A percentile compares a stretch with the other conserved stretches of the same genome.
Conservation (phyloP, 192 early-diverging fungal species). For the Phlyctochytrium arcticum region DNA sequence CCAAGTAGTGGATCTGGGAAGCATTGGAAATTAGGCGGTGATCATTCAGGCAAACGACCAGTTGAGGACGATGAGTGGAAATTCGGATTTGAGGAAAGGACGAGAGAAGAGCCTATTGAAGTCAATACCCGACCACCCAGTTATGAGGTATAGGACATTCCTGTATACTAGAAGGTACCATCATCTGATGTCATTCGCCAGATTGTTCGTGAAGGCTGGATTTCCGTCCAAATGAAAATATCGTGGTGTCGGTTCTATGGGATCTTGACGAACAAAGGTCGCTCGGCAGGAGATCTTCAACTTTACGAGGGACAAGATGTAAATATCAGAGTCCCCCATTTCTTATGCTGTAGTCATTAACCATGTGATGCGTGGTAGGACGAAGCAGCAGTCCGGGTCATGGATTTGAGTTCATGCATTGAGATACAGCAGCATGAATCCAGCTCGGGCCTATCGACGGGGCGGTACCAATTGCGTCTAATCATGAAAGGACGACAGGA, state of each 20-base stretch:
- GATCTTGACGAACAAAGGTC: background rate
- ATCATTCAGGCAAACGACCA: background rate
- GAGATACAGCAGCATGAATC: background rate
- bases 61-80: background rate
- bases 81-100: background rate
- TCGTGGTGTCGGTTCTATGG: slow-evolving; percentile 2
- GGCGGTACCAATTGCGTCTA: background rate
- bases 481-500: background rate
- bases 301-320: slow-evolving; percentile 9
- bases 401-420: background rate
- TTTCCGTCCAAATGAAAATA: background rate
- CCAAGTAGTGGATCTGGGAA: background rate
- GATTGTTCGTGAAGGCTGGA: slow-evolving; percentile 8
- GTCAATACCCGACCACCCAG: background rate
- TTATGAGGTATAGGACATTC: background rate
- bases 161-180: no score
- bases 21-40: background rate
- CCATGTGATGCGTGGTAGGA: no score
- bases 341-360: no score
- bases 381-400: background rate
- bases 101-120: background rate
- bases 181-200: slow-evolving; percentile 3
- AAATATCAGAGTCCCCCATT: no score
- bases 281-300: background rate
- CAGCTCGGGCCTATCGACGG: background rate